Evolutionary conservation across 2,329 filamentous ascomycete species (phyloP).

Genomic region (Fusarium verrucosum): DNA sequence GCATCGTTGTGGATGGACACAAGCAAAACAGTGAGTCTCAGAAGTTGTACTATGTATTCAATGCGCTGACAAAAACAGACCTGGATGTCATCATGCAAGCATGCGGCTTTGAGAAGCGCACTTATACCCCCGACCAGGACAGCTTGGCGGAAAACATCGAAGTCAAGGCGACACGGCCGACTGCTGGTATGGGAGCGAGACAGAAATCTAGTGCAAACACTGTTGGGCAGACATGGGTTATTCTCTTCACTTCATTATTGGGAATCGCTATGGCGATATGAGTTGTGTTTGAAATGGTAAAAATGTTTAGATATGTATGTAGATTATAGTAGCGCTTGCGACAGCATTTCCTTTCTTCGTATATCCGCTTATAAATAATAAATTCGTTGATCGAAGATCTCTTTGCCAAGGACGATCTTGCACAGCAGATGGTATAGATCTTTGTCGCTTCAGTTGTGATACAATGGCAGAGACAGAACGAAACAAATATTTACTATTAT

Average conservation of each 20-base stretch:
- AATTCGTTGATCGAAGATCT: neutral
- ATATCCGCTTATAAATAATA: neutral
- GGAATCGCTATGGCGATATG: conserved; percentile 14
- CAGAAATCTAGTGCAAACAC: conserved; percentile 1
- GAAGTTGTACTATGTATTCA: too few species aligned
- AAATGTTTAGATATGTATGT: neutral
- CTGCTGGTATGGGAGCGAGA: conserved; percentile 14
- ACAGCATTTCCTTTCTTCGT: conserved; percentile 16
- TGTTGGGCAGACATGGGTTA: neutral
- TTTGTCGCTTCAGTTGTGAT: neutral
- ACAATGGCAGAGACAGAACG: neutral
- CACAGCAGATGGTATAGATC: neutral
- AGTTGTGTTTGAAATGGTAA: neutral
- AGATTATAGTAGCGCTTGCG: conserved; percentile 14
- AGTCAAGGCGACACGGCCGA: conserved; percentile 48
- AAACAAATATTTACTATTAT: neutral
- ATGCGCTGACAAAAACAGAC: conserved; percentile 41
- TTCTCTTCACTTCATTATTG: conserved; percentile 10
- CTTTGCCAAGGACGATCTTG: neutral
- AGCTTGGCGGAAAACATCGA: conserved; percentile 46
- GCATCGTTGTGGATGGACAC: conserved; percentile 48
- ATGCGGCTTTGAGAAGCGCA: conserved; percentile 47
- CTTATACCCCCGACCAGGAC: conserved; percentile 47
- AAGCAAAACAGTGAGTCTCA: conserved; percentile 46
- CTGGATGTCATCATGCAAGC: conserved; percentile 49